Evolutionary conservation across 352 stramenopile genomes (phyloP).

Genomic region (Phytophthora tentaculata): DNA sequence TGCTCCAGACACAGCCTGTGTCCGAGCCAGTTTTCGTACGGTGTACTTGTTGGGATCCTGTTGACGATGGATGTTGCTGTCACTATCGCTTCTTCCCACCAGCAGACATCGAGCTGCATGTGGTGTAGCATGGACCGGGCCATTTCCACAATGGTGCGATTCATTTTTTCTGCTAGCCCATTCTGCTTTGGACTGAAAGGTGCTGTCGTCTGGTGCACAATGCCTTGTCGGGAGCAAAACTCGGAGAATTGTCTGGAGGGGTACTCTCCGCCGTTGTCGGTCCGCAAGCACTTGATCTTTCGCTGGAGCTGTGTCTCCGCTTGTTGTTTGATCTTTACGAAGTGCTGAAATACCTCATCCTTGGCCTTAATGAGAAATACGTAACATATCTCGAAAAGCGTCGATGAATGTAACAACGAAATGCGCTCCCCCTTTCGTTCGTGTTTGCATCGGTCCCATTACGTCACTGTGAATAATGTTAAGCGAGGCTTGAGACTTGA

Average conservation of each 20-base stretch:
- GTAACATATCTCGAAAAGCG: not conserved
- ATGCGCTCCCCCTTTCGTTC: not conserved
- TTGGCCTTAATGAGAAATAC: not conserved
- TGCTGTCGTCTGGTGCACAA: not conserved
- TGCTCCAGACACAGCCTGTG: not conserved
- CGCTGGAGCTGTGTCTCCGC: not conserved
- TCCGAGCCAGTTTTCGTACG: not conserved
- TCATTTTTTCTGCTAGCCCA: not conserved
- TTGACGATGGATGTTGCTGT: not conserved
- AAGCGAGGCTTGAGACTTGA: not conserved
- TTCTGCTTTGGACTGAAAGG: not conserved
- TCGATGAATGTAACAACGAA: not conserved
- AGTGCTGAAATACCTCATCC: not conserved
- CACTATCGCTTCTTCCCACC: not conserved
- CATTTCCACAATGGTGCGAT: not conserved
- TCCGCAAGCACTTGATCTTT: not conserved
- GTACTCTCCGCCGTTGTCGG: slow-evolving; percentile 3
- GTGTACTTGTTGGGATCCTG: not conserved
- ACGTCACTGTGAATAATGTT: not conserved
- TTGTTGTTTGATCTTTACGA: not conserved
- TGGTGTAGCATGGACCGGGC: not conserved
- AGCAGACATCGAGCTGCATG: not conserved
- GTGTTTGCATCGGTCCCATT: not conserved
- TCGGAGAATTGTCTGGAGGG: not conserved
- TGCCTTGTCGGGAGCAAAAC: not conserved